Evolutionary conservation across 2,329 filamentous ascomycete genomes (phyloP), one percentile per base, ranked within the genome.

Genomic region (Trichothecium roseum): DNA sequence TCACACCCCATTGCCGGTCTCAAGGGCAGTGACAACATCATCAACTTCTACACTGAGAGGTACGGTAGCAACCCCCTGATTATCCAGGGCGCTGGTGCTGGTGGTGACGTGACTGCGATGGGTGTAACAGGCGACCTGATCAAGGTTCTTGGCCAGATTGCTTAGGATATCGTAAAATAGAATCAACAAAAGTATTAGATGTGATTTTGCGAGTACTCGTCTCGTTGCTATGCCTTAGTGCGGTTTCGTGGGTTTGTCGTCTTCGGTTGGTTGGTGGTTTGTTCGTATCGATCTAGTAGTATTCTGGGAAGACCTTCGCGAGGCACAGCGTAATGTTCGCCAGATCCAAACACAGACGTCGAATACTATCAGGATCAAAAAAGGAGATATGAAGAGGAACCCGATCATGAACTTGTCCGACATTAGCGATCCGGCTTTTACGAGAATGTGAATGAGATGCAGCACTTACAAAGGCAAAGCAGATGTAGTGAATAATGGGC

Each of bases 11-110:
- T 98, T 62, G 91, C 91, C 12, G 82, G 84, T 32, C 70, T 98
- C 39, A 94, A 94, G 72, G 91, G 91, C 26, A 96, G 88, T 59
- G 91, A 96, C 57, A 98, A 98, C 67, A 94, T 98, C 56, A 94
- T 98, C 55, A 94, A 81, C 68, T 95, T 98, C 69, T 94, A 95
- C 63, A 98, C 91, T 5, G 83, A 93, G 69, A 74, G 91, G 50
- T 98, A 98, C 55, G 87, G 87, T 39, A 73, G 69, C 54, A 93
- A 89, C 60, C 88, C 91, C 30, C 68, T 98, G 43, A 94, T 95
- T 54, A 77, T 98, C 43, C 89, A 96, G 65, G 91, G 91, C 40
- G 87, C 86, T 26, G 91, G 88, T 41, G 91, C 91, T 18, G 91
- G 91, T 48, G 88, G 84, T 44, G 88, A 95, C 30, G 87, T 96